Conservation (phyloP, 805 yeast species). For the Yamadazyma sp. region DNA sequence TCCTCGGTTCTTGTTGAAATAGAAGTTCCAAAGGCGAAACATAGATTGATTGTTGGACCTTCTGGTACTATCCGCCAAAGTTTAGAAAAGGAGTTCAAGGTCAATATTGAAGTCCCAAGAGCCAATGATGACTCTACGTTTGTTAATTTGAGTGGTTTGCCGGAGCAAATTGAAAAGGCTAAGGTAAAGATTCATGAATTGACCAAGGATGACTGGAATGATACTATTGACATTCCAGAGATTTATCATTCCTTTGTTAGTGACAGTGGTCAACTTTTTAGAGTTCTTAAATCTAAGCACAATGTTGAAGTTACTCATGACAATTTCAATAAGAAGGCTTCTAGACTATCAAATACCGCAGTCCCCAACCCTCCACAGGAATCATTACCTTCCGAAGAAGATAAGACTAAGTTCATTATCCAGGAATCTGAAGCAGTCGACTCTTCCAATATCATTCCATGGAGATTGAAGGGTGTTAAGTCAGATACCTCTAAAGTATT, state of each 20-base stretch:
- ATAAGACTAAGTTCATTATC: constrained; percentile 46
- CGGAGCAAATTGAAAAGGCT: constrained; percentile 64
- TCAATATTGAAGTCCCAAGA: constrained; percentile 66
- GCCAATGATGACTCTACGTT: constrained; percentile 48
- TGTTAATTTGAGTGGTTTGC: constrained; percentile 62
- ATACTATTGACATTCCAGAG: constrained; percentile 57
- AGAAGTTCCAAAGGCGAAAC: constrained; percentile 69
- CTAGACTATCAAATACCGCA: constrained; percentile 44
- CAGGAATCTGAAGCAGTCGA: constrained; percentile 23
- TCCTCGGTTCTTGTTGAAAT: constrained; percentile 51
- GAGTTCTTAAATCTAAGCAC: constrained; percentile 51
- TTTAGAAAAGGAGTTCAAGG: constrained; percentile 67
- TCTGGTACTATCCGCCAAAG: constrained; percentile 73
- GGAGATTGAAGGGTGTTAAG: constrained; percentile 63
- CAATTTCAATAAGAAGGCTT: constrained; percentile 47
- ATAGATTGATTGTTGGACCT: constrained; percentile 76
- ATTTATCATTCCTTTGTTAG: constrained; percentile 57
- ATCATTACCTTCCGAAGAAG: constrained; percentile 42
- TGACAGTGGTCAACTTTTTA: constrained; percentile 65
- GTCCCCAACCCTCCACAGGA: constrained; percentile 49
- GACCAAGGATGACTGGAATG: constrained; percentile 59
- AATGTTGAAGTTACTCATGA: constrained; percentile 64
- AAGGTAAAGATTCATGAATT: constrained; percentile 59
- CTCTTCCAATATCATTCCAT: constrained; percentile 46
- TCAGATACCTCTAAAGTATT: constrained; percentile 54